A percentile compares a stretch with the other conserved stretches of the same genome.
Evolutionary conservation across 2,329 filamentous ascomycete species (phyloP).

Genomic region (Ramularia endophylla): DNA sequence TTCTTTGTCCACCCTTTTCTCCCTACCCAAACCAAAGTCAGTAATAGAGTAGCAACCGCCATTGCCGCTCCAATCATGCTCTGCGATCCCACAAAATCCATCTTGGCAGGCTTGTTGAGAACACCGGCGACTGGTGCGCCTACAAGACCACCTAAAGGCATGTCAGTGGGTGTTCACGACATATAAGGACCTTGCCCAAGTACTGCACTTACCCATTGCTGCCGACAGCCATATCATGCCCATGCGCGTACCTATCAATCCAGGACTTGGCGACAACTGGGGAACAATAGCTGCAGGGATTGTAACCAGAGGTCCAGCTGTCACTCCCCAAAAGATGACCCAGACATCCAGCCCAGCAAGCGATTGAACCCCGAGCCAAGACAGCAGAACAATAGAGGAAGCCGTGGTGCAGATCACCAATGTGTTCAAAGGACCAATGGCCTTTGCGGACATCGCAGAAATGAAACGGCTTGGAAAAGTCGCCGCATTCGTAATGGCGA

Average conservation of each 20-base stretch:
- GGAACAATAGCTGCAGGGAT: neutral
- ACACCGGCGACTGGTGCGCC: neutral
- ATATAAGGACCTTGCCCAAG: too few relatives aligned
- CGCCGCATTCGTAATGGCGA: neutral
- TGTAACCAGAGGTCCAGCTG: neutral
- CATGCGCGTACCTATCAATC: neutral
- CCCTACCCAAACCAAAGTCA: too few relatives aligned
- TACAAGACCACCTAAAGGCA: too few relatives aligned
- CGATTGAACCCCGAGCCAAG: neutral
- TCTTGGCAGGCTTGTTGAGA: too few relatives aligned
- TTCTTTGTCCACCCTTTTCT: too few relatives aligned
- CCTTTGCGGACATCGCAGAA: neutral
- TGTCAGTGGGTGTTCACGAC: too few relatives aligned
- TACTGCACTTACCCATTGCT: neutral
- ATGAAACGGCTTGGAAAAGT: neutral
- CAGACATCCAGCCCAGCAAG: neutral
- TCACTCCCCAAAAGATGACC: neutral
- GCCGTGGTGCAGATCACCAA: neutral
- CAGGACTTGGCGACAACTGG: neutral
- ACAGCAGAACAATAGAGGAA: neutral
- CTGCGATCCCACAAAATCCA: too few relatives aligned
- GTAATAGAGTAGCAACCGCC: too few relatives aligned
- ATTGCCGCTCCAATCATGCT: too few relatives aligned
- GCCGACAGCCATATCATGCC: neutral
- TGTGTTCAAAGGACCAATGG: neutral